Evolutionary conservation across 306 rosid species (phyloP), one percentile per base, ranked within the genome.

Genomic region (Astragalus glycyphyllos): DNA sequence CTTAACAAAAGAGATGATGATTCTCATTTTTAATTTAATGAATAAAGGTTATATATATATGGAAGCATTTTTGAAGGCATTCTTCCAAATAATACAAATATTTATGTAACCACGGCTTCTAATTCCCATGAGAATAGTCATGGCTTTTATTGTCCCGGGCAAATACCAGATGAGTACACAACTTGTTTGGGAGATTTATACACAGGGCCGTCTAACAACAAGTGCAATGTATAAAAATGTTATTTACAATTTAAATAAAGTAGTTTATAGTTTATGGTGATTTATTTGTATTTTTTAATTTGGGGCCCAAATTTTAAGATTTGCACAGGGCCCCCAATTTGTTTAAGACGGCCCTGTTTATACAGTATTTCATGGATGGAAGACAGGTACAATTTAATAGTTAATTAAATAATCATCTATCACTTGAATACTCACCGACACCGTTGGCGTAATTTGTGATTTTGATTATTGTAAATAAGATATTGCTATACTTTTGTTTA

Each of bases 361-460:
- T 92, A 75, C 10, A 92, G 96, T 66, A 4, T 89, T 77, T 59
- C 97, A 40, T 91, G 97, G 97, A 16, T 91, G 87, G 92, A 91
- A 73, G 91, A 91, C 38, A 78, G 96, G 97, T 88, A 76, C 47
- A 12, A 1, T 44, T 5, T 47, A 38, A 12, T 67, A 9, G 11
- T 60, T 9, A 20, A 15, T 60, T n/a, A 34, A 15, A 35, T 50
- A 65, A 17, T 41, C n/a, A n/a, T n/a, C 16, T n/a, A 40, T 42
- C 17, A 14, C n/a, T n/a, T n/a, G n/a, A n/a, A n/a, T n/a, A n/a
- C n/a, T 42, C 53, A 16, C 17, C 45, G 8, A n/a, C n/a, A n/a
- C 26, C 5, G 31, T 31, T 9, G 15, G 15, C 16, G n/a, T n/a
- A n/a, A n/a, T 47, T 66, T 48, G 2, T 47, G 35, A 7, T 0